Evolutionary conservation across 129 eudicot species (phyloP), one percentile per base, ranked within the genome.

Genomic region (Pseudognaphalium luteoalbum): DNA sequence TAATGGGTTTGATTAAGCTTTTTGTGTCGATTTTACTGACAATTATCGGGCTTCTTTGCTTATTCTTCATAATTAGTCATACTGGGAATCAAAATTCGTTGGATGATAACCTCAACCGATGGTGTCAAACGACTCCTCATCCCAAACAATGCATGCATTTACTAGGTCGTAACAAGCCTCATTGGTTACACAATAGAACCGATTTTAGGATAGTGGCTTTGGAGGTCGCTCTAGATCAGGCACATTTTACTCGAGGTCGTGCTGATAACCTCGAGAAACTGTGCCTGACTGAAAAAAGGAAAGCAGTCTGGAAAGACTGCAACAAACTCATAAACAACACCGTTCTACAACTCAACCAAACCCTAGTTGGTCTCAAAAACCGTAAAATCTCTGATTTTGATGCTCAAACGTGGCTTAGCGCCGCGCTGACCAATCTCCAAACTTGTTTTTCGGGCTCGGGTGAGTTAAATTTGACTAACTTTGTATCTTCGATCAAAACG

Each of bases 401-500:
- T 66, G 67, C 78, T 0, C 96, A 89, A 39, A 89, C 91, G 0
- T 89, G 95, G 95, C 91, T 89, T 7, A 89, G 95, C 72, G 57
- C 96, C 0, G 87, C 91, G 3, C 37, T 89, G 64, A 89, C 96
- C 29, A 89, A 89, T 75, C 83, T 89, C 25, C 91, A 89, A 67
- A 86, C 87, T 8, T 89, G 96, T 33, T 82, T 80, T 39, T 72
- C 96, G 11, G 91, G 91, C 70, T 86, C 84, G 12, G 63, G 41
- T 3, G 96, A 89, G 34, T 77, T 84, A 5, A 81, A 84, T 12
- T 83, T 82, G 30, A 33, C 83, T 22, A 86, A 60, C 25, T 66
- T 22, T 69, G 65, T 86, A 4, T 50, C 77, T 70, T 89, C 88
- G 0, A 73, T 83, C 30, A 70, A 80, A 64, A 60, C 81, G 7